These are phyloP conservation scores for Populus hybrid DNA, from an alignment of 441 rosid species.

Conservation along the genomic window DNA sequence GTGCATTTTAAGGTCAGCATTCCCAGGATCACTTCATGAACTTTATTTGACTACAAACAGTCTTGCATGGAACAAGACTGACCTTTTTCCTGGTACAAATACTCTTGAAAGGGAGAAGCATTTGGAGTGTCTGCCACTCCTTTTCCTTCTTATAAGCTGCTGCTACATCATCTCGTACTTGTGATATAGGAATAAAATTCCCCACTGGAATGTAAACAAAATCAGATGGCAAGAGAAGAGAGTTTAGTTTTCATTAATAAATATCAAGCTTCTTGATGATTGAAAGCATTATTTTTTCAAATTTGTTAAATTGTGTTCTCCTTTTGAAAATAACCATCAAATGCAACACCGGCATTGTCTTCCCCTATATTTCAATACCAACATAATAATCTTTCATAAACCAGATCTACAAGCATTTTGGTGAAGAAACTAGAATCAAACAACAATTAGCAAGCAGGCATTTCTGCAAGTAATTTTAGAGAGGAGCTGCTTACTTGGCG, in stretches of 20 bases:
- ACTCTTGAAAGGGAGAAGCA: conserved; percentile 65
- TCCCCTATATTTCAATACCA: not conserved
- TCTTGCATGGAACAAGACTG: conserved; percentile 8
- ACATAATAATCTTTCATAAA: not conserved
- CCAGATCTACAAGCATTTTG: not conserved
- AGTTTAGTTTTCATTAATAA: not conserved
- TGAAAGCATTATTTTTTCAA: not conserved
- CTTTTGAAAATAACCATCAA: not conserved
- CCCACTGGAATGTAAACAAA: conserved; percentile 51
- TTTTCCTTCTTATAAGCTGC: conserved; percentile 61
- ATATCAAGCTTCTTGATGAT: not conserved
- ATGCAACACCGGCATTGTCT: not conserved
- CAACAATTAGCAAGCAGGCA: not conserved
- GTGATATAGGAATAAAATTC: conserved; percentile 54
- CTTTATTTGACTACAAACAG: not conserved
- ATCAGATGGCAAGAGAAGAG: conserved; percentile 8
- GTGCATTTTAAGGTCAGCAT: conserved; percentile 9
- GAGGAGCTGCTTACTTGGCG: conserved; percentile 50
- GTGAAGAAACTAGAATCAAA: conserved; percentile 4
- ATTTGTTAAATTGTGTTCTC: not conserved
- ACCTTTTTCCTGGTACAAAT: conserved; percentile 69
- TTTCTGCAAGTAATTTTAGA: not conserved
- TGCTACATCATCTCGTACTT: conserved; percentile 77
- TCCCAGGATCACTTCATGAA: conserved; percentile 1
- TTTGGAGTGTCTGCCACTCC: conserved; percentile 51